Conservation (phyloP, 2,329 filamentous ascomycete genomes). For the Claviceps arundinis region DNA sequence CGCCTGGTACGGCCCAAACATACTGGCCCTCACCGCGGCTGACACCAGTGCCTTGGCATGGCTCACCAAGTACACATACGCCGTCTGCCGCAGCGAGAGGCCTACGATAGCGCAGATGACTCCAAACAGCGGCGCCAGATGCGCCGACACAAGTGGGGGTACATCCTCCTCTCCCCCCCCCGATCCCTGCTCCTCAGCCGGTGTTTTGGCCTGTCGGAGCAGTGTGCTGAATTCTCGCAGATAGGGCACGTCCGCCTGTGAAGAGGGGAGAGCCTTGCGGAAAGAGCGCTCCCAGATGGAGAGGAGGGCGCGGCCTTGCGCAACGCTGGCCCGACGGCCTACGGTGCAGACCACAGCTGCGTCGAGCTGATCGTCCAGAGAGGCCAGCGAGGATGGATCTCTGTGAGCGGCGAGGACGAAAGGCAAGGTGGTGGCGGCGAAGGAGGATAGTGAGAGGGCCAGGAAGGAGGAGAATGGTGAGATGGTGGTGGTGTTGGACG, state of each 20-base stretch:
- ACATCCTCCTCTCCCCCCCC: constrained; percentile 21
- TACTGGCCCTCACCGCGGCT: constrained; percentile 62
- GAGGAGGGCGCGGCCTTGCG: constrained; percentile 63
- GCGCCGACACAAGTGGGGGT: constrained; percentile 34
- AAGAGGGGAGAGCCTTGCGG: constrained; percentile 21
- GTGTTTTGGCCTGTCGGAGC: constrained; percentile 13
- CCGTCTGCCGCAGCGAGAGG: constrained; percentile 47
- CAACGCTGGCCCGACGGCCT: constrained; percentile 58
- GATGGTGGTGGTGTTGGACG: constrained; percentile 11
- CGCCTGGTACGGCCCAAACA: constrained; percentile 70
- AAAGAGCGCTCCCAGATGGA: constrained; percentile 66
- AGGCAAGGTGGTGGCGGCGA: constrained; percentile 59
- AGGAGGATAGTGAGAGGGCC: constrained; percentile 53
- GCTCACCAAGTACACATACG: constrained; percentile 62
- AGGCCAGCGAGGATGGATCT: constrained; percentile 33
- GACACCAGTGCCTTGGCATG: constrained; percentile 66
- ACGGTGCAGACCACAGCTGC: constrained; percentile 69
- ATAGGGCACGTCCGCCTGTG: constrained; percentile 13
- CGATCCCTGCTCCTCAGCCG: neutral
- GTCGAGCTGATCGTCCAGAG: constrained; percentile 63
- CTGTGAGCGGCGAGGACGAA: constrained; percentile 59
- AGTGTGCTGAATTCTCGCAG: constrained; percentile 23
- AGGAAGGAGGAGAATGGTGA: constrained; percentile 50
- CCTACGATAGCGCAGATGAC: constrained; percentile 49
- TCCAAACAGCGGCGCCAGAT: constrained; percentile 61